Conservation (phyloP, 768 basidiomycete species). For the Boletus reticuloceps region DNA sequence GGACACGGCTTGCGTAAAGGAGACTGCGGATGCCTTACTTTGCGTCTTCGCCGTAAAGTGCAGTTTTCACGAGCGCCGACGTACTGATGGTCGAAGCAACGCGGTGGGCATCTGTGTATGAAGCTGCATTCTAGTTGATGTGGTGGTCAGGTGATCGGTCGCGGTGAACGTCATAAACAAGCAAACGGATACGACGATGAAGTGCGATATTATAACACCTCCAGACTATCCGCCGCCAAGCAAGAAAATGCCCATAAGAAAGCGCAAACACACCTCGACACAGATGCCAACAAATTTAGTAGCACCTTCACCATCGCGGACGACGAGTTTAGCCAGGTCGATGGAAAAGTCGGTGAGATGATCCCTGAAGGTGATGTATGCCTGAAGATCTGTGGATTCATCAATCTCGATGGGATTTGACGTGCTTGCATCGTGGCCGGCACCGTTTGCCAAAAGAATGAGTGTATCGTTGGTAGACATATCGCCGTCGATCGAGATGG, state of each 20-base stretch:
- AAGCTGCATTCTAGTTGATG: slow-evolving; percentile 62
- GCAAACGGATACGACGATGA: neutral
- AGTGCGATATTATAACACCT: neutral
- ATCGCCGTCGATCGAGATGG: slow-evolving; percentile 95
- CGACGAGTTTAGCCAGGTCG: slow-evolving; percentile 93
- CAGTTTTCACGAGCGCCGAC: slow-evolving; percentile 93
- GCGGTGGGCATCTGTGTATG: slow-evolving; percentile 82
- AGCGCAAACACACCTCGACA: slow-evolving; percentile 63
- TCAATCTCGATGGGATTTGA: slow-evolving; percentile 59
- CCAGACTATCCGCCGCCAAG: neutral
- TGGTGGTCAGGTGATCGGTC: slow-evolving; percentile 7
- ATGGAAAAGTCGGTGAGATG: slow-evolving; percentile 84
- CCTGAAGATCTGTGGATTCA: slow-evolving; percentile 56
- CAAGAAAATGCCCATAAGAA: slow-evolving; percentile 3
- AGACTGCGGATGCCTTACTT: slow-evolving; percentile 52
- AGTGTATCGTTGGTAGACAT: slow-evolving; percentile 99
- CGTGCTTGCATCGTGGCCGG: slow-evolving; percentile 46
- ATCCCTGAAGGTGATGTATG: slow-evolving; percentile 70
- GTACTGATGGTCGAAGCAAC: slow-evolving; percentile 91
- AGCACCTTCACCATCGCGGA: slow-evolving; percentile 95
- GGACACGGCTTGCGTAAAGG: neutral
- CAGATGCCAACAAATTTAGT: slow-evolving; percentile 95
- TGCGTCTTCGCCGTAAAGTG: slow-evolving; percentile 93
- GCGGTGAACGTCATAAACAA: neutral
- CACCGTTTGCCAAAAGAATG: slow-evolving; percentile 87